Conservation (phyloP, 495 filamentous ascomycete species). For the Neurospora sublineolata region DNA sequence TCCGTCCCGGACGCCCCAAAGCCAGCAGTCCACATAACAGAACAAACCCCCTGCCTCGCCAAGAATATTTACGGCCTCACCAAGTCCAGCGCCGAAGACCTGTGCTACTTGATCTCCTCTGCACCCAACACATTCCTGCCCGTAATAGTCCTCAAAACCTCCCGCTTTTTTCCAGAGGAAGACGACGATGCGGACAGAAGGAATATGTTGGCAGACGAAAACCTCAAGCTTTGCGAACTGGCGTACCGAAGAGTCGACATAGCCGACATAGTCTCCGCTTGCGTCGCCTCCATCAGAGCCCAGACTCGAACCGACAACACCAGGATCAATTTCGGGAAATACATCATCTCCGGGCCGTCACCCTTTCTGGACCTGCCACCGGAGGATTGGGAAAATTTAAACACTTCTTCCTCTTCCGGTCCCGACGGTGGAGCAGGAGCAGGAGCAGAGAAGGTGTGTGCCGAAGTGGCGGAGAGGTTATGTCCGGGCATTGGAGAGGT, state of each 20-base stretch:
- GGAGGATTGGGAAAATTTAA: not conserved
- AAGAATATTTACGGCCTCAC: constrained; percentile 25
- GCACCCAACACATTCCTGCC: too few species aligned
- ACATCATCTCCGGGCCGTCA: constrained; percentile 16
- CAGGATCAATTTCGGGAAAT: constrained; percentile 8
- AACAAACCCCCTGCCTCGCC: constrained; percentile 8
- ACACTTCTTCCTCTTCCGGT: not conserved
- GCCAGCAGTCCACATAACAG: constrained; percentile 19
- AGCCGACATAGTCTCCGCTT: constrained; percentile 15
- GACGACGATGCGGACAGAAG: constrained; percentile 15
- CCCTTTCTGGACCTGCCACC: constrained; percentile 1
- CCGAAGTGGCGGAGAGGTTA: constrained; percentile 3
- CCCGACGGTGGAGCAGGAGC: not conserved
- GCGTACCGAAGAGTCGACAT: constrained; percentile 21
- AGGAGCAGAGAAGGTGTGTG: constrained; percentile 1
- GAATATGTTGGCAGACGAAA: constrained; percentile 9
- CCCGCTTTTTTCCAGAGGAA: constrained; percentile 22
- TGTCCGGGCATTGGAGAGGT: constrained; percentile 6
- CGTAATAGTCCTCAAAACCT: constrained; percentile 15
- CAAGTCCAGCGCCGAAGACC: constrained; percentile 19
- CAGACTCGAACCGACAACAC: not conserved
- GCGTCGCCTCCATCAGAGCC: constrained; percentile 5
- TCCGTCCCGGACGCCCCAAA: constrained; percentile 1
- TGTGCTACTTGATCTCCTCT: constrained; percentile 12
- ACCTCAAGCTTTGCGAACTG: constrained; percentile 22